Conservation (phyloP, 352 stramenopile genomes). For the Elongisporangium undulatum region DNA sequence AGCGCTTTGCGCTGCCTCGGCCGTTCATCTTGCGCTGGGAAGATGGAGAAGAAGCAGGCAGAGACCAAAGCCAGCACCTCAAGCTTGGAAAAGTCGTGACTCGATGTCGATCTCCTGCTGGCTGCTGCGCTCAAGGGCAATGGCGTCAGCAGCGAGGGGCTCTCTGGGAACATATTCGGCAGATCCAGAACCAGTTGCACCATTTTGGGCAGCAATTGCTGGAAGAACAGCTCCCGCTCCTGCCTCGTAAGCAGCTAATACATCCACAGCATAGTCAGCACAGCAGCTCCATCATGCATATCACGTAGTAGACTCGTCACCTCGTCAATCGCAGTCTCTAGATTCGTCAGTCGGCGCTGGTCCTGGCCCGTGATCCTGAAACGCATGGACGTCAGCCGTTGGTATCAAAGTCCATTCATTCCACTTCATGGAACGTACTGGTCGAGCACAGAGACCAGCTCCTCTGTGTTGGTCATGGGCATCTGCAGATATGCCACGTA, state of each 20-base stretch:
- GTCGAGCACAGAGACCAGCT: slow-evolving; percentile 34
- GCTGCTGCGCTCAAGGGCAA: background rate
- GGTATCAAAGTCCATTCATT: background rate
- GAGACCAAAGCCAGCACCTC: slow-evolving; percentile 43
- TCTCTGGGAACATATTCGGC: slow-evolving; percentile 38
- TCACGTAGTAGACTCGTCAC: slow-evolving; percentile 8
- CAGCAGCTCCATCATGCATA: background rate
- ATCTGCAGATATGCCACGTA: slow-evolving; percentile 34
- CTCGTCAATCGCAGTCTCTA: slow-evolving; percentile 32
- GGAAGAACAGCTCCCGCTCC: slow-evolving; percentile 36
- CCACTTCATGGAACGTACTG: slow-evolving; percentile 23
- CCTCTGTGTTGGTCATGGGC: slow-evolving; percentile 30
- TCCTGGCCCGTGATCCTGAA: slow-evolving; percentile 25
- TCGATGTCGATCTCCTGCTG: background rate
- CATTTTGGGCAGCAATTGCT: slow-evolving; percentile 42
- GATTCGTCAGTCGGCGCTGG: slow-evolving; percentile 21
- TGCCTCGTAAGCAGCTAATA: slow-evolving; percentile 33
- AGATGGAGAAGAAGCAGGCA: slow-evolving; percentile 61
- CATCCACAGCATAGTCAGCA: background rate
- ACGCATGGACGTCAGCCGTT: slow-evolving; percentile 3
- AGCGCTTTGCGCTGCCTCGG: slow-evolving; percentile 4
- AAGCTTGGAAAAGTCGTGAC: slow-evolving; percentile 27
- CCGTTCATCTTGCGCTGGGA: slow-evolving; percentile 35
- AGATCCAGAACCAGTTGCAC: slow-evolving; percentile 37
- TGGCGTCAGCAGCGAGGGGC: slow-evolving; percentile 33